Evolutionary conservation across 805 yeast species (phyloP).

Genomic region (Yarrowia yakushimensis): DNA sequence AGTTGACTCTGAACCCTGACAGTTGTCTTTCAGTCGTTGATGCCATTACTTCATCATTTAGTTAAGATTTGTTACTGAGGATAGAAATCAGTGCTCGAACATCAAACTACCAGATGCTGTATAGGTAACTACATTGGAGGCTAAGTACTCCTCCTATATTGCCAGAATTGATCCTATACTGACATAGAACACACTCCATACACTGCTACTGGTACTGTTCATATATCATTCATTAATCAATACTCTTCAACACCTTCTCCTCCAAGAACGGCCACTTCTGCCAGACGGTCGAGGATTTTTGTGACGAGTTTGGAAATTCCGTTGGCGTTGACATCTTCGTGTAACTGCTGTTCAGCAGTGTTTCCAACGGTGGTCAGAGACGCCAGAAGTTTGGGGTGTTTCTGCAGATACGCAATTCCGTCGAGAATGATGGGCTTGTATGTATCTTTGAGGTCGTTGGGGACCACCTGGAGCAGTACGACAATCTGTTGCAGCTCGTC

Average conservation of each 20-base stretch:
- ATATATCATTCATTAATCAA: neutral
- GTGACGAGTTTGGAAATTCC: slow-evolving; percentile 2
- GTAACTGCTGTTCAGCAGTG: slow-evolving; percentile 57
- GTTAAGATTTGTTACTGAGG: no score
- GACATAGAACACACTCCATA: no score
- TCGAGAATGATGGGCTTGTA: slow-evolving; percentile 45
- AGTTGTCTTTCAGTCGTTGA: no score
- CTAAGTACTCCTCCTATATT: no score
- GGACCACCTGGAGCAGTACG: slow-evolving; percentile 55
- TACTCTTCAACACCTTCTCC: slow-evolving; percentile 12
- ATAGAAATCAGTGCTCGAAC: no score
- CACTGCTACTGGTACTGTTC: no score
- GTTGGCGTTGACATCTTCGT: slow-evolving; percentile 43
- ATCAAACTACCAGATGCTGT: no score
- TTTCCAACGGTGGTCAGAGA: slow-evolving; percentile 64
- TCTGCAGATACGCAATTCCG: slow-evolving; percentile 65
- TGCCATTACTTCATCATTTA: no score
- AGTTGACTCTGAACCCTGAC: no score
- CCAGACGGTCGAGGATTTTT: slow-evolving; percentile 10
- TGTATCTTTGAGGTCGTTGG: neutral
- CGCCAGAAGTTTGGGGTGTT: slow-evolving; percentile 81
- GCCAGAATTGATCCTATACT: no score
- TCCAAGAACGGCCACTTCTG: neutral
- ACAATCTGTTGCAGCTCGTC: slow-evolving; percentile 70
- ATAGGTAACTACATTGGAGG: no score